These are phyloP conservation scores for Murraya paniculata DNA, from an alignment of 345 rosid species.

Conservation along the genomic window DNA sequence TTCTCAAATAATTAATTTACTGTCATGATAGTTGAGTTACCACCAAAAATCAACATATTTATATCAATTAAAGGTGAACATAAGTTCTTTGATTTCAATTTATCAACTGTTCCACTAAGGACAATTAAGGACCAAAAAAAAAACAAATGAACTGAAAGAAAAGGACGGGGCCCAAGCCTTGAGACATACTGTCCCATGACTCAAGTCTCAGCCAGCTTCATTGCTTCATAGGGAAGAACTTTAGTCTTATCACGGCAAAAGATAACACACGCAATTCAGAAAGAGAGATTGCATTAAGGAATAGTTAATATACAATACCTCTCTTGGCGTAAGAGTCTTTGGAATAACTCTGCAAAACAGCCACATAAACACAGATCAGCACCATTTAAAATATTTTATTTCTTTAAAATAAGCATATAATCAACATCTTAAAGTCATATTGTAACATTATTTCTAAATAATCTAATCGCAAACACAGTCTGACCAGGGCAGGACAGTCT, in stretches of 20 bases:
- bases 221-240: background rate
- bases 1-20: too few species aligned
- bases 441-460: background rate
- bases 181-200: background rate
- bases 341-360: conserved; percentile 75
- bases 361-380: background rate
- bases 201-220: background rate
- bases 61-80: background rate
- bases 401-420: background rate
- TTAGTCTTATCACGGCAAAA: background rate
- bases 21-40: too few species aligned
- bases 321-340: conserved; percentile 76
- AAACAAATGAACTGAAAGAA: background rate
- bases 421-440: background rate
- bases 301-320: conserved; percentile 42
- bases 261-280: background rate
- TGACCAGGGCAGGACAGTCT: background rate
- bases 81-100: background rate
- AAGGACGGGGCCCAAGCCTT: background rate
- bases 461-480: background rate
- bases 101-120: background rate
- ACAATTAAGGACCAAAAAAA: background rate
- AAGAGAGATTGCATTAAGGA: background rate
- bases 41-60: too few species aligned
- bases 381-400: background rate